Conservation (phyloP, 148 eudicot genomes). For the Chenopodium formosanum region DNA sequence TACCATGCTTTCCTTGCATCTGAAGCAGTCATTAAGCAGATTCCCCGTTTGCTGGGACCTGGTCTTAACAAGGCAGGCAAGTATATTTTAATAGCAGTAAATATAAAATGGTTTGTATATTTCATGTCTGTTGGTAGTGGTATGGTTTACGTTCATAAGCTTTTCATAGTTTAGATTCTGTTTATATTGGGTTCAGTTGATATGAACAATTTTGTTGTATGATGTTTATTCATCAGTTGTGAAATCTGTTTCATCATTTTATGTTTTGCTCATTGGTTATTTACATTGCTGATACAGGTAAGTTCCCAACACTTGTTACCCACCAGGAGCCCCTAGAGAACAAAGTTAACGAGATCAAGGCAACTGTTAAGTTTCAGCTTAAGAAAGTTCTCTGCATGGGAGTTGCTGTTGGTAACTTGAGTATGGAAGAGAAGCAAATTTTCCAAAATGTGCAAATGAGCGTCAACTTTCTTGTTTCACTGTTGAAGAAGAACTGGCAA, state of each 20-base stretch:
- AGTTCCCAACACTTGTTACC: slow-evolving; percentile 68
- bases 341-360: slow-evolving; percentile 64
- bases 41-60: no score
- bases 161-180: neutral
- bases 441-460: slow-evolving; percentile 81
- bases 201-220: neutral
- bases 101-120: neutral
- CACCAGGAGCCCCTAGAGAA: slow-evolving; percentile 67
- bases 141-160: neutral
- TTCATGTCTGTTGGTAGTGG: neutral
- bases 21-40: slow-evolving; percentile 58
- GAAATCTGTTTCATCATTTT: neutral
- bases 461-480: slow-evolving; percentile 68
- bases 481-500: slow-evolving; percentile 79
- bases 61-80: no score
- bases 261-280: neutral
- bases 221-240: neutral
- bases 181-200: neutral
- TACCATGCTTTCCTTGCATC: slow-evolving; percentile 81
- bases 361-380: slow-evolving; percentile 68
- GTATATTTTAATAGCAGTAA: neutral
- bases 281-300: slow-evolving; percentile 38
- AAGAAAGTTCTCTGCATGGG: slow-evolving; percentile 85
- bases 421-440: slow-evolving; percentile 74
- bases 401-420: slow-evolving; percentile 66